phyloP scores from a whole-genome alignment of 1,139 yeast species.

The Chernovozyma sophiae-reginae region DNA sequence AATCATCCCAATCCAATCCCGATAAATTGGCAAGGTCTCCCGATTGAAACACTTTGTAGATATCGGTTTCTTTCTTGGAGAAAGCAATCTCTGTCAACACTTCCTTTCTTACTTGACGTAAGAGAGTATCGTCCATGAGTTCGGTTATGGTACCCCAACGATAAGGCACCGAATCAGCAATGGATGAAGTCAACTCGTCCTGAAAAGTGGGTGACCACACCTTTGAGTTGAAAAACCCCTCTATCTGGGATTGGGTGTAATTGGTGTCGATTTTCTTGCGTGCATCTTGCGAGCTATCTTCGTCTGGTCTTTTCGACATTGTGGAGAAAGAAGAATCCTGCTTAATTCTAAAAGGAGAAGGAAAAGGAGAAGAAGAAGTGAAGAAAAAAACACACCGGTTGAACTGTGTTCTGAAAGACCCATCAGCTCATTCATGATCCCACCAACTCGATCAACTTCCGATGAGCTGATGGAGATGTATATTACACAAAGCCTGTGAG shows the following conservation, averaged over 20 bases:
- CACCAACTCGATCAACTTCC: too few relatives aligned
- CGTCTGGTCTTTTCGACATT: neutral
- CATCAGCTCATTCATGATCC: too few relatives aligned
- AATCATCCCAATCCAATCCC: conserved; percentile 75
- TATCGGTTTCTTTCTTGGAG: conserved; percentile 94
- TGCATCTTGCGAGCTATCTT: neutral
- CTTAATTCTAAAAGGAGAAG: neutral
- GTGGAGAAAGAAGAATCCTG: neutral
- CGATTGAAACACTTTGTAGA: conserved; percentile 89
- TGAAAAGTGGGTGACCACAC: conserved; percentile 50
- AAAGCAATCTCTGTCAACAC: conserved; percentile 80
- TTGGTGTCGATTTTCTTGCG: conserved; percentile 18
- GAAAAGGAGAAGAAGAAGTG: too few relatives aligned
- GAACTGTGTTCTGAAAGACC: too few relatives aligned
- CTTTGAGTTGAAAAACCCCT: conserved; percentile 48
- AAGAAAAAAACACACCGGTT: too few relatives aligned
- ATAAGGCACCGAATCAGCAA: conserved; percentile 65
- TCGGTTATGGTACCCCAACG: conserved; percentile 82
- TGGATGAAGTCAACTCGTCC: conserved; percentile 31
- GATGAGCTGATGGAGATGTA: too few relatives aligned
- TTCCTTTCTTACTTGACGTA: conserved; percentile 78
- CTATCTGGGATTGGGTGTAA: conserved; percentile 36
- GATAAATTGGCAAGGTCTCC: conserved; percentile 94
- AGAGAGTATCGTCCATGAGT: conserved; percentile 68
- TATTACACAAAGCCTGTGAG: too few relatives aligned